Base-by-base conservation (phyloP, 305 asterid species). In the Petunia hybrid region DNA sequence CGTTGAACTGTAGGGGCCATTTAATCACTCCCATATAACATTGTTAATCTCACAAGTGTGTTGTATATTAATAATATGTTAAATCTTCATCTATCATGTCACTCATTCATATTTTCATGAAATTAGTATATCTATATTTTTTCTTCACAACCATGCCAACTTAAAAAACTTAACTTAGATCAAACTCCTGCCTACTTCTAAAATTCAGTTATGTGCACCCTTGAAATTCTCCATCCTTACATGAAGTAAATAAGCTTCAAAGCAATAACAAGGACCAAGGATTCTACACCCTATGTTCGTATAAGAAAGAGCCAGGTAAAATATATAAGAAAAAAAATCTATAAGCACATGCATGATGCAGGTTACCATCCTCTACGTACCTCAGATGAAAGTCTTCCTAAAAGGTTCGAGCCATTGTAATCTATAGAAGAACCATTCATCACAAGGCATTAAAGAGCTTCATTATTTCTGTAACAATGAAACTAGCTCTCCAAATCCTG, bases 381-480 rank as follows among this genome's bases (percentile, higher is more conserved):
- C 41, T 45, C 31, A 31, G 43, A 46, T 22, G 8, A 71, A 46
- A 31, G 41, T 31, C 77, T 43, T 16, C 40, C 76, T 43, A 16
- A 43, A 69, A 43, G 40, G 55, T 69, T 43, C 39, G 16, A 69
- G 41, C 31, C 31, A 22, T 22, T 22, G 31, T 22, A 22, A 22
- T 22, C 31, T 22, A 69, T 69, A 62, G 10, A 16, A 43, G 38
- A 69, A 43, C 57, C 16, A 69, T 68, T 42, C 53, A 67, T 3
- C 56, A 42, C 6, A 42, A 7, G 41, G 39, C 56, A 68, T 68
- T 68, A 42, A 43, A 69, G 76, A 10, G 56, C 4, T 41, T 41
- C 51, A 67, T 41, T 67, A 67, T 67, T 41, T 2, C 41, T n/a
- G 51, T 22, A 67, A 55, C 75, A 67, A 8, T 67, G 55, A 67